Evolutionary conservation across 495 filamentous ascomycete genomes (phyloP).

Genomic region (Xylaria grammica): DNA sequence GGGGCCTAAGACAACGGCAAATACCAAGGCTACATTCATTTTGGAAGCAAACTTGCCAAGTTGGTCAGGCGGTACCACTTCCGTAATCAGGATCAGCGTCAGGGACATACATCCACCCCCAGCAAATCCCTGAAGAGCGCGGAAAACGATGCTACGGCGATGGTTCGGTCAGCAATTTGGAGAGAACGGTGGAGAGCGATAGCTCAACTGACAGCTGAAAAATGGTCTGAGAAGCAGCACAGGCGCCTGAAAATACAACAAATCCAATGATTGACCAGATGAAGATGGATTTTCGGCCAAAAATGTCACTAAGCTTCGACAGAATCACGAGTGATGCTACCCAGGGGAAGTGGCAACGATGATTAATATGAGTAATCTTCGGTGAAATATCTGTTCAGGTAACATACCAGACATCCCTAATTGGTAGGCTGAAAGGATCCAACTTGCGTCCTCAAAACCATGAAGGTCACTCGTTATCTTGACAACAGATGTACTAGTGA

Average conservation of each 20-base stretch:
- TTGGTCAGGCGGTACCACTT: not conserved
- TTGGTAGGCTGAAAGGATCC: too few relatives aligned
- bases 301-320: slow-evolving; percentile 57
- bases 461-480: too few relatives aligned
- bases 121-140: not conserved
- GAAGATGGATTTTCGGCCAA: slow-evolving; percentile 53
- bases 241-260: slow-evolving; percentile 57
- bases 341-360: too few relatives aligned
- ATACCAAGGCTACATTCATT: not conserved
- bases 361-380: too few relatives aligned
- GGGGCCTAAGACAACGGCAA: not conserved
- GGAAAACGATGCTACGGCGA: too few relatives aligned
- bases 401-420: too few relatives aligned
- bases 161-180: too few relatives aligned
- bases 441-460: too few relatives aligned
- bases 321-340: slow-evolving; percentile 60
- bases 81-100: not conserved
- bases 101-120: not conserved
- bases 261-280: slow-evolving; percentile 52
- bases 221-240: slow-evolving; percentile 51
- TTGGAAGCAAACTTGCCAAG: not conserved
- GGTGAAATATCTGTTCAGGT: too few relatives aligned
- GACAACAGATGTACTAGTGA: too few relatives aligned
- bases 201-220: slow-evolving; percentile 56
- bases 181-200: too few relatives aligned